Evolutionary conservation across 108 stramenopile genomes (phyloP).

Genomic region (Cyclotella choctawhatcheeana): DNA sequence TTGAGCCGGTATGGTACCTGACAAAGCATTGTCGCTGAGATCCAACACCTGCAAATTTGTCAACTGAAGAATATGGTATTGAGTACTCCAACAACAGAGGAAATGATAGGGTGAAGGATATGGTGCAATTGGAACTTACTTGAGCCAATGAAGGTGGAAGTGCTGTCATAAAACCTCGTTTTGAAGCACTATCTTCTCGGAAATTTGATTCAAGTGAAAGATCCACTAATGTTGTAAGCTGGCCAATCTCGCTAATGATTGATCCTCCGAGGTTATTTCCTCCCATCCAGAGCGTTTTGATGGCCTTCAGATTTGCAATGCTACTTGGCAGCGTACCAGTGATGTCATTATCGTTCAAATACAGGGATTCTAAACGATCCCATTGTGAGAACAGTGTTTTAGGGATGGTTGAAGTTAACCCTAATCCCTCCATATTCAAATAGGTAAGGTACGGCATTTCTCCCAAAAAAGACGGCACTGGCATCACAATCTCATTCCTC

Average conservation of each 20-base stretch:
- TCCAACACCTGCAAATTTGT: constrained; percentile 35
- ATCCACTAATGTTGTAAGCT: constrained; percentile 30
- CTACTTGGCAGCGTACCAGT: constrained; percentile 45
- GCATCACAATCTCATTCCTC: constrained; percentile 29
- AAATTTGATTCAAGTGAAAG: constrained; percentile 45
- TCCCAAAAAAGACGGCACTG: constrained; percentile 35
- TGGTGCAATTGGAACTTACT: too few relatives aligned
- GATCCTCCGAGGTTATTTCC: constrained; percentile 49
- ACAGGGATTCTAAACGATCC: constrained; percentile 48
- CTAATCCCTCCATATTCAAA: constrained; percentile 34
- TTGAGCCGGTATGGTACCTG: constrained; percentile 33
- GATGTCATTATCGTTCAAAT: constrained; percentile 64
- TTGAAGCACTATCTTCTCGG: constrained; percentile 20
- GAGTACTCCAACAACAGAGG: too few relatives aligned
- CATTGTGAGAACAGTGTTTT: constrained; percentile 25
- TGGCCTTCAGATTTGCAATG: constrained; percentile 25
- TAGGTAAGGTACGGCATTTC: constrained; percentile 28
- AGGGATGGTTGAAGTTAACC: constrained; percentile 34
- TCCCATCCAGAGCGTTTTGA: constrained; percentile 52
- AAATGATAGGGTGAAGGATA: too few relatives aligned
- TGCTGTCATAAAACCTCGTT: constrained; percentile 27
- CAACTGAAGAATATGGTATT: too few relatives aligned
- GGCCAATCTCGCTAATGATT: constrained; percentile 42
- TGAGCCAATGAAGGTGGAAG: constrained; percentile 36
- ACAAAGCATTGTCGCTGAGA: constrained; percentile 36